Evolutionary conservation across 139 green algal genomes (phyloP).

Genomic region (Eudorina sp.): DNA sequence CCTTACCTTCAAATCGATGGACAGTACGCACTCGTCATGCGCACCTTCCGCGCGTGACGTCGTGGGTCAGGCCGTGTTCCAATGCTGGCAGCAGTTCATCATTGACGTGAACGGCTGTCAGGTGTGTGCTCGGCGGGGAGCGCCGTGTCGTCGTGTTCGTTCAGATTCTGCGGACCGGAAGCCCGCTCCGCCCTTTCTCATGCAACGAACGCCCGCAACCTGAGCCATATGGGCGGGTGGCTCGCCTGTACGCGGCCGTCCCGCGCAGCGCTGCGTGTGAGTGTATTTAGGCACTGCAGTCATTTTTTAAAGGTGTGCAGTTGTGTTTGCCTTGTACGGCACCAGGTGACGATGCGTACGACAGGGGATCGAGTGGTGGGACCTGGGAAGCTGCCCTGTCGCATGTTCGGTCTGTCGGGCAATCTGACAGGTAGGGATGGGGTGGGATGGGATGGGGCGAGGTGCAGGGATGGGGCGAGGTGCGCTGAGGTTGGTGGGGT

Average conservation of each 20-base stretch:
- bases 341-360: slow-evolving; percentile 14
- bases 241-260: too few species aligned
- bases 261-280: too few species aligned
- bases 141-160: too few species aligned
- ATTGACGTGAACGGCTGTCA: neutral
- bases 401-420: neutral
- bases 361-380: neutral
- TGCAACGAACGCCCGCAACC: too few species aligned
- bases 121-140: too few species aligned
- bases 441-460: neutral
- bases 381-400: slow-evolving; percentile 7
- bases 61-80: slow-evolving; percentile 10
- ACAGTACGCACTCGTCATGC: neutral
- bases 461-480: neutral
- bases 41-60: neutral
- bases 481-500: too few species aligned
- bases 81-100: neutral
- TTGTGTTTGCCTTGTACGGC: neutral
- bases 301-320: neutral
- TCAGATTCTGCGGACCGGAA: too few species aligned
- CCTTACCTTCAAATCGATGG: neutral
- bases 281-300: too few species aligned
- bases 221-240: too few species aligned
- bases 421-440: slow-evolving; percentile 18
- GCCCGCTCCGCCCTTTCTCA: too few species aligned